Evolutionary conservation across 495 filamentous ascomycete species (phyloP), one percentile per base, ranked within the genome.

Genomic region (Podospora pseudopauciseta): DNA sequence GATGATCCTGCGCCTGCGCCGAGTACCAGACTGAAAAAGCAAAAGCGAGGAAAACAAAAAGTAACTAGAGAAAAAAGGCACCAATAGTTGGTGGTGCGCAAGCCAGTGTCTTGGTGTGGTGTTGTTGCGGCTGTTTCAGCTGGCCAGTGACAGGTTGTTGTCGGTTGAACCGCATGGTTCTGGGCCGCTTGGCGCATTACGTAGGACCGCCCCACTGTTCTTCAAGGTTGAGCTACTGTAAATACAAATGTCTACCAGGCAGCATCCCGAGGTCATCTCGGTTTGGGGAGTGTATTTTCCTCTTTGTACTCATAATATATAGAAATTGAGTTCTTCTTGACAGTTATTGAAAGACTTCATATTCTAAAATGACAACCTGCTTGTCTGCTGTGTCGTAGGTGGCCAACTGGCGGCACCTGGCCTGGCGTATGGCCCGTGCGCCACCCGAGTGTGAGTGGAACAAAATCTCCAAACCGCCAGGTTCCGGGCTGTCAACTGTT

Each of bases 71-170:
- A 49, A 16, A 49, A 49, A 49, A 23, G 23, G 39, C 39, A 49
- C 39, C 39, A 49, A 49, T 49, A 49, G 39, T 16, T 16, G 13
- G 39, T 49, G 39, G 13, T 49, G 39, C 39, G 39, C 39, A 49
- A 49, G 39, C 39, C 39, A 49, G 39, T 49, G 39, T 49, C 39
- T 49, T 49, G 39, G 39, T 49, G 39, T 49, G 39, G 39, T 49
- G 39, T 49, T 49, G 23, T 30, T 65, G 68, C 6, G 57, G 65
- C 23, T 64, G 53, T 58, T 63, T 70, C 55, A 27, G 60, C 61
- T 64, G 68, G 65, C 19, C 19, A 32, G 59, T 49, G 39, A 49
- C 39, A 49, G 18, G 59, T 58, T 27, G 56, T 20, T 58, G 56
- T 27, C 56, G n/a, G 56, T 27, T 27, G 56, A 20, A 58, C n/a